phyloP scores from a whole-genome alignment of 495 filamentous ascomycete genomes.

The Hypoxylon rickii region DNA sequence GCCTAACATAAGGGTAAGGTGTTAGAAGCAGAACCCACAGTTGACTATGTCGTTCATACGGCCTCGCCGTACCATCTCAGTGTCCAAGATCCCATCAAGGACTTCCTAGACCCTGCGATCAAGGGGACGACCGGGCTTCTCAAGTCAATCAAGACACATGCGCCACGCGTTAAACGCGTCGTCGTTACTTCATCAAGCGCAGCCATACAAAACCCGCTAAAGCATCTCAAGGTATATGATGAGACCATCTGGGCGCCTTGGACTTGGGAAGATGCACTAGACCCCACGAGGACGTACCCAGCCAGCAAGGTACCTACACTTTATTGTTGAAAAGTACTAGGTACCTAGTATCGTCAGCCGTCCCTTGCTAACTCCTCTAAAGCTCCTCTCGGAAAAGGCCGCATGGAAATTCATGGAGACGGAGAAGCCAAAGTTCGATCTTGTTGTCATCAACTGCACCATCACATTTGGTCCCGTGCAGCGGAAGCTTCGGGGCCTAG shows the following conservation, averaged over 20 bases:
- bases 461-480: conserved; percentile 52
- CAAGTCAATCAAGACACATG: conserved; percentile 39
- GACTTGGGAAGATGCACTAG: conserved; percentile 42
- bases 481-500: conserved; percentile 35
- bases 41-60: conserved; percentile 51
- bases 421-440: conserved; percentile 42
- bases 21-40: conserved; percentile 32
- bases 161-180: conserved; percentile 44
- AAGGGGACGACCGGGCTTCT: conserved; percentile 49
- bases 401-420: conserved; percentile 49
- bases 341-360: no score
- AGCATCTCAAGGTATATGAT: conserved; percentile 46
- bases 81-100: conserved; percentile 42
- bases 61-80: conserved; percentile 49
- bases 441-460: conserved; percentile 52
- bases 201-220: conserved; percentile 42
- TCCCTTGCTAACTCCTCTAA: not conserved
- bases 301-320: conserved; percentile 50
- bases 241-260: conserved; percentile 46
- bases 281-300: conserved; percentile 41
- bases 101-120: conserved; percentile 52
- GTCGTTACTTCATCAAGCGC: conserved; percentile 54
- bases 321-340: no score
- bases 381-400: conserved; percentile 46
- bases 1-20: conserved; percentile 33